Evolutionary conservation across 805 yeast species (phyloP).

Genomic region (Candida maris): DNA sequence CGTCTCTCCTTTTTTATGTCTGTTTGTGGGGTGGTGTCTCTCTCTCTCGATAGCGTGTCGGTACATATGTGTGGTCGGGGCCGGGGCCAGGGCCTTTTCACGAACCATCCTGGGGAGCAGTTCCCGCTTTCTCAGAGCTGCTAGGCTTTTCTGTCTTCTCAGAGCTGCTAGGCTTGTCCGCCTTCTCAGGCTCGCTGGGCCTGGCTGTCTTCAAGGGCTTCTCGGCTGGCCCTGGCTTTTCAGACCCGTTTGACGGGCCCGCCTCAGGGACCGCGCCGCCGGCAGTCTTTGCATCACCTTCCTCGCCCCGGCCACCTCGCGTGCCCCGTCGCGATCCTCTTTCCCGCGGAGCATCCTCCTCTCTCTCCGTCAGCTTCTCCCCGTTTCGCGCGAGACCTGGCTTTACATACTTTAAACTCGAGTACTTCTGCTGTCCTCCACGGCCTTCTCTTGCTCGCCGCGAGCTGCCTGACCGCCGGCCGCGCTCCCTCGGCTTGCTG

Average conservation of each 20-base stretch:
- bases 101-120: too few species aligned
- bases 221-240: too few species aligned
- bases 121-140: too few species aligned
- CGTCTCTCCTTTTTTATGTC: conserved; percentile 1
- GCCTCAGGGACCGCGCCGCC: not conserved
- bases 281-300: not conserved
- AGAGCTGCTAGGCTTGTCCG: too few species aligned
- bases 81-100: too few species aligned
- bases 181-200: too few species aligned
- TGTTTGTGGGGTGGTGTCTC: not conserved
- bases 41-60: not conserved
- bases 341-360: conserved; percentile 2
- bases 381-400: conserved; percentile 19
- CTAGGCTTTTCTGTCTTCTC: too few species aligned
- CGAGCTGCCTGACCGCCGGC: conserved; percentile 1
- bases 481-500: not conserved
- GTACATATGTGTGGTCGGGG: too few species aligned
- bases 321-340: conserved; percentile 7
- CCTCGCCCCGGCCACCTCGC: conserved; percentile 10
- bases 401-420: conserved; percentile 23
- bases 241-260: too few species aligned
- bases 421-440: conserved; percentile 9
- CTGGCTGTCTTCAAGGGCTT: too few species aligned
- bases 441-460: conserved; percentile 2
- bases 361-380: conserved; percentile 4